These are phyloP conservation scores for Mycena floridula DNA, from an alignment of 768 basidiomycete species.

Conservation along the genomic window DNA sequence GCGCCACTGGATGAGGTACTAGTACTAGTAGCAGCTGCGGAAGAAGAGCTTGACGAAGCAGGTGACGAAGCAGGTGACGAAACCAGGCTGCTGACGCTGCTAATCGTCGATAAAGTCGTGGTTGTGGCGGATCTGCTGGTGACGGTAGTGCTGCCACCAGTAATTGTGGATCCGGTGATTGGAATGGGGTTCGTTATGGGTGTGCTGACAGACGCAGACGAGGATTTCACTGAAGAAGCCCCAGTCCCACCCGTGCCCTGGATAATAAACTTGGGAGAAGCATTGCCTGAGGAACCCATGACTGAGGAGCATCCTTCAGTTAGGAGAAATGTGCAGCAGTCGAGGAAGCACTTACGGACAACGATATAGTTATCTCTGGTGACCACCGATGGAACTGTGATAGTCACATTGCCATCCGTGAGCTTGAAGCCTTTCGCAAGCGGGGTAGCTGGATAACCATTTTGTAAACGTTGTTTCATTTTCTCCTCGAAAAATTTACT, in stretches of 20 bases:
- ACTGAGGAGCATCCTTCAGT: conserved; percentile 29
- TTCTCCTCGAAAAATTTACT: conserved; percentile 10
- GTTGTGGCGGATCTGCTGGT: background rate
- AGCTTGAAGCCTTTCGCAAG: conserved; percentile 49
- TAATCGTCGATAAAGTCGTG: background rate
- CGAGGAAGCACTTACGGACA: conserved; percentile 43
- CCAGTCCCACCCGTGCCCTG: too few relatives aligned
- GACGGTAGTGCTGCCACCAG: background rate
- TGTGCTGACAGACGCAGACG: conserved; percentile 14
- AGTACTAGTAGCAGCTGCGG: conserved; percentile 26
- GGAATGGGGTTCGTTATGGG: too few relatives aligned
- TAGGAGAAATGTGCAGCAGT: background rate
- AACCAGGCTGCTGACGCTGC: background rate
- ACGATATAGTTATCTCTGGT: conserved; percentile 48
- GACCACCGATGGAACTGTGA: conserved; percentile 47
- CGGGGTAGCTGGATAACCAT: background rate
- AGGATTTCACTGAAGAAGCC: conserved; percentile 14
- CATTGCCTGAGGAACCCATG: conserved; percentile 63
- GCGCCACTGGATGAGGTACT: too few relatives aligned
- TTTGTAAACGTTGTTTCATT: background rate
- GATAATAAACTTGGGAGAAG: conserved; percentile 56
- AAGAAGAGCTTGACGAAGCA: conserved; percentile 46
- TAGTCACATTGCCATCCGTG: conserved; percentile 35
- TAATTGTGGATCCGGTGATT: background rate
- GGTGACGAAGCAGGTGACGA: conserved; percentile 6